These are phyloP conservation scores for Parmelia sp. DNA, from an alignment of 495 filamentous ascomycete genomes.

Conservation along the genomic window DNA sequence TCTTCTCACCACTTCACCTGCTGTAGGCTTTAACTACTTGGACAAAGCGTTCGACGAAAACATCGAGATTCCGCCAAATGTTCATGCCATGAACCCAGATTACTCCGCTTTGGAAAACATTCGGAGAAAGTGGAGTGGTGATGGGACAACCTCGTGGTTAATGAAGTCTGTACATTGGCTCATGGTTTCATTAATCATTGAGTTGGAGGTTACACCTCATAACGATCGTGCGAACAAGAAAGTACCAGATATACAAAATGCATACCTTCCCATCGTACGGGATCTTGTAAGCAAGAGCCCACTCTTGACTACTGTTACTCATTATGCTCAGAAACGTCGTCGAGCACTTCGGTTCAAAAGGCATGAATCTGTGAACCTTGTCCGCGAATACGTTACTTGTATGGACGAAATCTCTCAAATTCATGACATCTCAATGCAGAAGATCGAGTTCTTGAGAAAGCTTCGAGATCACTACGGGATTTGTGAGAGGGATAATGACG, in stretches of 20 bases:
- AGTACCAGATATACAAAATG: constrained; percentile 11
- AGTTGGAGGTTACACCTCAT: constrained; percentile 4
- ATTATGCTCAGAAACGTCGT: constrained; percentile 2
- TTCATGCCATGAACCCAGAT: neutral
- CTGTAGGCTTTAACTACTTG: constrained; percentile 9
- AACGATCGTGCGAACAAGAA: no score
- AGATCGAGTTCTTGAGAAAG: constrained; percentile 11
- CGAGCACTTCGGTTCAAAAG: constrained; percentile 2
- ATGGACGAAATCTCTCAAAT: constrained; percentile 20
- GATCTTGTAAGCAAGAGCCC: constrained; percentile 10
- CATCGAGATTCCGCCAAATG: constrained; percentile 4
- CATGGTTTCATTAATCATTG: constrained; percentile 9
- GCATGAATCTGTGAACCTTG: constrained; percentile 17
- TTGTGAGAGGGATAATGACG: no score
- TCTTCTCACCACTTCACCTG: constrained; percentile 15
- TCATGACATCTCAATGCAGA: constrained; percentile 15
- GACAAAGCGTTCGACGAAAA: neutral
- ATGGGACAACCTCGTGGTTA: neutral
- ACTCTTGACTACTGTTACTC: neutral
- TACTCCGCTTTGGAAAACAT: constrained; percentile 7
- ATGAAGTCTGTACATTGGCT: constrained; percentile 5
- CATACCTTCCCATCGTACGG: constrained; percentile 11
- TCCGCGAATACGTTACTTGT: constrained; percentile 14
- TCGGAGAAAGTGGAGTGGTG: neutral
- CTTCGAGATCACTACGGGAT: neutral